Evolutionary conservation across 305 asterid genomes (phyloP).

Genomic region (Plantago lanceolata): DNA sequence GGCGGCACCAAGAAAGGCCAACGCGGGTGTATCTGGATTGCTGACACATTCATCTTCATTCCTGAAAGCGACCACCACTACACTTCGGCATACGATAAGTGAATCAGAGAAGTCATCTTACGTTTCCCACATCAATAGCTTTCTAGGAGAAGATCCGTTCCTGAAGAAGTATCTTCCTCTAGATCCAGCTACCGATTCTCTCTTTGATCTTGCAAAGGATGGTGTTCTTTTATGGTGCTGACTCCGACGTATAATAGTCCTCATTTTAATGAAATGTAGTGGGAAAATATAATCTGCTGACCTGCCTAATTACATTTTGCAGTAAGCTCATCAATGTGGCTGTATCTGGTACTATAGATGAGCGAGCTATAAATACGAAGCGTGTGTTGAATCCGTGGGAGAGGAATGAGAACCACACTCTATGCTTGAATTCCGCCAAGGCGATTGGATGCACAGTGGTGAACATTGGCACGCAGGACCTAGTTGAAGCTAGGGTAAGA

Average conservation of each 20-base stretch:
- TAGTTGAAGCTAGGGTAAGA: slow-evolving; percentile 96
- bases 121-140: slow-evolving; percentile 94
- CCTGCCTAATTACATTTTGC: too few relatives aligned
- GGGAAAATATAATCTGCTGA: too few relatives aligned
- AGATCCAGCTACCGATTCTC: slow-evolving; percentile 61
- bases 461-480: slow-evolving; percentile 90
- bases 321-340: slow-evolving; percentile 98
- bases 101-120: slow-evolving; percentile 85
- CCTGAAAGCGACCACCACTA: slow-evolving; percentile 84
- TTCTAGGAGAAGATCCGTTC: slow-evolving; percentile 92
- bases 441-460: slow-evolving; percentile 99
- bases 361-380: slow-evolving; percentile 88
- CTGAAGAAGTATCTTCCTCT: slow-evolving; percentile 88
- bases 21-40: slow-evolving; percentile 46
- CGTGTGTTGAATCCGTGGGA: slow-evolving; percentile 96
- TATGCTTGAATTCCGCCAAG: slow-evolving; percentile 96
- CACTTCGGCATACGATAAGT: slow-evolving; percentile 80
- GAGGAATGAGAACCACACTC: slow-evolving; percentile 93
- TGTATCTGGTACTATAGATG: slow-evolving; percentile 87
- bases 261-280: too few relatives aligned
- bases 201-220: slow-evolving; percentile 86
- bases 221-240: slow-evolving; percentile 98
- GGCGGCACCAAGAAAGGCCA: slow-evolving; percentile 48
- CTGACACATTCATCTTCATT: slow-evolving; percentile 64
- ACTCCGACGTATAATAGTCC: too few relatives aligned